phyloP scores from a whole-genome alignment of 345 rosid species.

The Fremontodendron californicum region DNA sequence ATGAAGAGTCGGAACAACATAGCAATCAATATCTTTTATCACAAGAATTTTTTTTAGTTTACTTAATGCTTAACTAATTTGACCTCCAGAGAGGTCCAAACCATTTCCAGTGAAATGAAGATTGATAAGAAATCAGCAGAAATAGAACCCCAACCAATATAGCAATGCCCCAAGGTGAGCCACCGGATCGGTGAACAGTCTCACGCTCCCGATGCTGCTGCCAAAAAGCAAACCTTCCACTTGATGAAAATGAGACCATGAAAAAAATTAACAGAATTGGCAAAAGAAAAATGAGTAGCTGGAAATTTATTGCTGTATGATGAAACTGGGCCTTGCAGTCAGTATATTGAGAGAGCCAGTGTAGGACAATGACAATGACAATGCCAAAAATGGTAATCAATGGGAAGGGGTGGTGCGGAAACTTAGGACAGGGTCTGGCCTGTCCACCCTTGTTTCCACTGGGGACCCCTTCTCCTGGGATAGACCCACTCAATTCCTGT shows the following conservation, averaged over 20 bases:
- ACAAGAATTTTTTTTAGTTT: background rate
- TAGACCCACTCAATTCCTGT: constrained; percentile 50
- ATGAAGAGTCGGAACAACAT: no score
- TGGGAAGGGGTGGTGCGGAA: constrained; percentile 38
- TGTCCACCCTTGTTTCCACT: constrained; percentile 57
- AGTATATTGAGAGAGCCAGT: constrained; percentile 39
- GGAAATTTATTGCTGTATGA: constrained; percentile 30
- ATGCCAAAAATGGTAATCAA: constrained; percentile 46
- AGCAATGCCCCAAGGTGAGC: constrained; percentile 46
- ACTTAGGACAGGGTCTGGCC: constrained; percentile 34
- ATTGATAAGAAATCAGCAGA: constrained; percentile 44
- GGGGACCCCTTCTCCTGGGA: constrained; percentile 49
- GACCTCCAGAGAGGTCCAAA: constrained; percentile 34
- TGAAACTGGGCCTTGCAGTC: constrained; percentile 31
- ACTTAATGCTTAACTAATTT: background rate
- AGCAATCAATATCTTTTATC: background rate
- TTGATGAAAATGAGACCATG: constrained; percentile 23
- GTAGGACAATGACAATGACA: constrained; percentile 36
- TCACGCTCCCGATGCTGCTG: background rate
- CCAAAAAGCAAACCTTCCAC: constrained; percentile 20
- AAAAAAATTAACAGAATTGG: constrained; percentile 36
- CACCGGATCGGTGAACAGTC: background rate
- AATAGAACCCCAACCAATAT: constrained; percentile 34
- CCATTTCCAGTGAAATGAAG: constrained; percentile 55
- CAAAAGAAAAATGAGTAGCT: constrained; percentile 32